Percentiles rank a stretch among this genome's conserved stretches.
Evolutionary conservation across 2,329 filamentous ascomycete species (phyloP).

Genomic region (Xylariales sp.): DNA sequence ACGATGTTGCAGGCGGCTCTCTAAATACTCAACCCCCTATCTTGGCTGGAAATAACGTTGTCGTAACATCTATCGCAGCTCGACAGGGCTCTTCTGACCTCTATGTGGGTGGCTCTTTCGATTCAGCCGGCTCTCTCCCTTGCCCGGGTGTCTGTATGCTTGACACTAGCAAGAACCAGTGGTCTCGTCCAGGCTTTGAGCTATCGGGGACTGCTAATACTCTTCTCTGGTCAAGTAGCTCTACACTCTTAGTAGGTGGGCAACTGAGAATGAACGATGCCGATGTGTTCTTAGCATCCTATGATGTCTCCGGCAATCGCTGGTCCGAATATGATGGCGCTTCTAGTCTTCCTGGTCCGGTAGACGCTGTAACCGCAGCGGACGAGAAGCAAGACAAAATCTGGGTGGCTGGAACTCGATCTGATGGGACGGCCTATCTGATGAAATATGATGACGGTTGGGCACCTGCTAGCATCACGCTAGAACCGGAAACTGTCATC

Average conservation of each 20-base stretch:
- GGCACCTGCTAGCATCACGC: slow-evolving; percentile 70
- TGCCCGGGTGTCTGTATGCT: slow-evolving; percentile 88
- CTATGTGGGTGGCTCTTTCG: slow-evolving; percentile 88
- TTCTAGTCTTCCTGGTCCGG: slow-evolving; percentile 78
- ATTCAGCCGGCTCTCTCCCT: slow-evolving; percentile 82
- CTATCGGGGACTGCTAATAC: slow-evolving; percentile 76
- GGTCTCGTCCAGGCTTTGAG: slow-evolving; percentile 81
- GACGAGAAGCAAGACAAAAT: slow-evolving; percentile 76
- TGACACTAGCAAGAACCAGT: slow-evolving; percentile 76
- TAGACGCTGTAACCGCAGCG: slow-evolving; percentile 81
- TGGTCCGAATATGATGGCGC: slow-evolving; percentile 76
- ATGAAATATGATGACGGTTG: slow-evolving; percentile 86
- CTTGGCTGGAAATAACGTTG: slow-evolving; percentile 74
- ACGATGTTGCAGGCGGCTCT: slow-evolving; percentile 74
- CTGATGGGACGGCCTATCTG: slow-evolving; percentile 75
- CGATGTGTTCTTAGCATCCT: slow-evolving; percentile 75
- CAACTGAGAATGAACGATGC: slow-evolving; percentile 77
- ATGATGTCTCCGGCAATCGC: slow-evolving; percentile 72
- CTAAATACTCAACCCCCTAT: slow-evolving; percentile 80
- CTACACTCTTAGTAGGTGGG: slow-evolving; percentile 80
- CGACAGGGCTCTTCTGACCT: slow-evolving; percentile 78
- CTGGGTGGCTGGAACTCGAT: slow-evolving; percentile 81
- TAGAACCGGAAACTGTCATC: slow-evolving; percentile 75
- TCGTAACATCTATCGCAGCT: slow-evolving; percentile 80
- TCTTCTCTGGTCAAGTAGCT: slow-evolving; percentile 80